Conservation (phyloP, 352 stramenopile genomes). For the Phytophthora parvispora region DNA sequence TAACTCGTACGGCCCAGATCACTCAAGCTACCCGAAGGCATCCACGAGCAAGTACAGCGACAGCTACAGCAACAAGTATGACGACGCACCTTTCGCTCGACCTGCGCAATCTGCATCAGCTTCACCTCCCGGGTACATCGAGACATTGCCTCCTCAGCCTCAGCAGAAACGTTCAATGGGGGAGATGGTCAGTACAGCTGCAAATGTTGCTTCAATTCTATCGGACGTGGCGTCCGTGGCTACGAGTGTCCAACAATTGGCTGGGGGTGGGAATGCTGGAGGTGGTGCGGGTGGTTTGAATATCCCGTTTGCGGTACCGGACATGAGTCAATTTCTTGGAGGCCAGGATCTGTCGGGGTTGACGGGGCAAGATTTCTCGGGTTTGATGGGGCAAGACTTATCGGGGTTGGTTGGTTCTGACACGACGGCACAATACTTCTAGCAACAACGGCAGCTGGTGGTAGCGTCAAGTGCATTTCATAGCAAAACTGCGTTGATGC, state of each 20-base stretch:
- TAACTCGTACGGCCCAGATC: conserved; percentile 27
- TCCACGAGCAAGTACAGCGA: conserved; percentile 12
- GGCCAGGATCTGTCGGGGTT: conserved; percentile 23
- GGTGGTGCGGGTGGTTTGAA: conserved; percentile 2
- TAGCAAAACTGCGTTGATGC: too few species aligned
- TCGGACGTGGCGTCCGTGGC: conserved; percentile 33
- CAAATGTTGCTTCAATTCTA: conserved; percentile 29
- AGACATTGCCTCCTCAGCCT: conserved; percentile 22
- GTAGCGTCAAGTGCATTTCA: not conserved
- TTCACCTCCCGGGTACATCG: conserved; percentile 21
- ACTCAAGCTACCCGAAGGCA: conserved; percentile 13
- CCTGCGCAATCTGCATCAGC: conserved; percentile 1
- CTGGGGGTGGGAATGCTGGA: conserved; percentile 16
- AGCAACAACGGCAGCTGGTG: not conserved
- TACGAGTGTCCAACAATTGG: conserved; percentile 31
- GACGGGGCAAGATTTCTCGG: conserved; percentile 17
- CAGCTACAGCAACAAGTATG: too few species aligned
- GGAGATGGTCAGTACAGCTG: conserved; percentile 33
- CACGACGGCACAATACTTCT: conserved; percentile 16
- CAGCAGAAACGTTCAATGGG: conserved; percentile 28
- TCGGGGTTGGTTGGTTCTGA: conserved; percentile 4
- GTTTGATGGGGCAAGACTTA: conserved; percentile 18
- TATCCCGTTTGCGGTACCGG: conserved; percentile 27
- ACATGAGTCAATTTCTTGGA: conserved; percentile 24
- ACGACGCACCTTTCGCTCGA: conserved; percentile 13